Percentiles rank a stretch among this genome's conserved stretches.
These are phyloP conservation scores for Plasmodium adleri DNA, from an alignment of 169 alveolate genomes.

Conservation along the genomic window DNA sequence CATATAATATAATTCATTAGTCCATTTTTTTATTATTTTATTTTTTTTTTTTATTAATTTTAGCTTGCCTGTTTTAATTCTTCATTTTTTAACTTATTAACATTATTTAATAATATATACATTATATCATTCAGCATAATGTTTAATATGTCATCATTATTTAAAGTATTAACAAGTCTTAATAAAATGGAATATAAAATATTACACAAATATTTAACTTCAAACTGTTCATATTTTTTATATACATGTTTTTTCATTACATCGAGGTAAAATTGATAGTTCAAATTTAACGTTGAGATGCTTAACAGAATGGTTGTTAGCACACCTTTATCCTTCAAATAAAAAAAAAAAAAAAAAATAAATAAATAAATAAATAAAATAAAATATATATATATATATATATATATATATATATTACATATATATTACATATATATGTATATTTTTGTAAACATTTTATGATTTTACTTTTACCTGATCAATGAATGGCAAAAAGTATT, in stretches of 20 bases:
- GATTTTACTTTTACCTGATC: conserved; percentile 9
- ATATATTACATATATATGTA: conserved; percentile 11
- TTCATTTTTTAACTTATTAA: conserved; percentile 51
- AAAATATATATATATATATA: conserved; percentile 1
- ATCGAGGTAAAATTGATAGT: conserved; percentile 5
- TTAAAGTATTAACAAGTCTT: conserved; percentile 19
- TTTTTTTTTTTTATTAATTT: background rate
- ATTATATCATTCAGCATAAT: conserved; percentile 3
- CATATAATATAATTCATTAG: background rate
- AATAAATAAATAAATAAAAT: background rate
- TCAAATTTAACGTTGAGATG: conserved; percentile 22
- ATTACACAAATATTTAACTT: conserved; percentile 66
- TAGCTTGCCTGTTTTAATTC: conserved; percentile 64
- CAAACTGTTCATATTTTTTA: conserved; percentile 51
- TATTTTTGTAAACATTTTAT: background rate
- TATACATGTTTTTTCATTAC: conserved; percentile 26
- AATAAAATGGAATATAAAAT: conserved; percentile 45
- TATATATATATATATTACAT: conserved; percentile 1
- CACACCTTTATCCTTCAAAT: conserved; percentile 61
- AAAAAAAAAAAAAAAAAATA: background rate
- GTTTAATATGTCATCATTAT: conserved; percentile 1
- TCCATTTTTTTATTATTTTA: background rate
- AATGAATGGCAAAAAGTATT: conserved; percentile 28
- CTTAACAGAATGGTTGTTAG: conserved; percentile 61
- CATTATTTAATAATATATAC: conserved; percentile 13